phyloP scores from a whole-genome alignment of 177 flowering plant genomes.

The Vitis hybrid region DNA sequence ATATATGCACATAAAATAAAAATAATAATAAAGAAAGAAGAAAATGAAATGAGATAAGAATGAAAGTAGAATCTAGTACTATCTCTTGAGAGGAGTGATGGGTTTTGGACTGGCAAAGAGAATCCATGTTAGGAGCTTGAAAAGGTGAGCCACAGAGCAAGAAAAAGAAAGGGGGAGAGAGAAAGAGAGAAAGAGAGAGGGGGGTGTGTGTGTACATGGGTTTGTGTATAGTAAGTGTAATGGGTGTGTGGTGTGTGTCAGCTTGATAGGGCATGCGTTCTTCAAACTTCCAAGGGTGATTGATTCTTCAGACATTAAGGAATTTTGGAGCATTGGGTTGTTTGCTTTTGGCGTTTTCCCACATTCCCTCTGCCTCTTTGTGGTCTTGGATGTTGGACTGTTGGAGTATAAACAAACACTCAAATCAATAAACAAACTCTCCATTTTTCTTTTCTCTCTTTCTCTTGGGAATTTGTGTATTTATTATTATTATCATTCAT shows the following conservation, averaged over 20 bases:
- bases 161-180: slow-evolving; percentile 8
- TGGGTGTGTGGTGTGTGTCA: slow-evolving; percentile 29
- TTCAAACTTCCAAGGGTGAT: slow-evolving; percentile 21
- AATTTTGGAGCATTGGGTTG: slow-evolving; percentile 21
- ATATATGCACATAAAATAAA: too few species aligned
- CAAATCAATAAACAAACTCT: slow-evolving; percentile 1
- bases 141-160: slow-evolving; percentile 40
- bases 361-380: slow-evolving; percentile 28
- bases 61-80: slow-evolving; percentile 33
- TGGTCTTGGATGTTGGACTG: neutral
- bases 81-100: slow-evolving; percentile 38
- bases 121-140: slow-evolving; percentile 39
- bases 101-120: slow-evolving; percentile 35
- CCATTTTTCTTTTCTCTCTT: neutral
- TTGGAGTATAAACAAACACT: slow-evolving; percentile 4
- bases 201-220: neutral
- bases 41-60: slow-evolving; percentile 14
- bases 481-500: neutral
- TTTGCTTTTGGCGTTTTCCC: slow-evolving; percentile 40
- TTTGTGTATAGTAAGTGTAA: too few species aligned
- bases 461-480: slow-evolving; percentile 6
- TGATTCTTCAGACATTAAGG: slow-evolving; percentile 19
- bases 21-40: neutral
- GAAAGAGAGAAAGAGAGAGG: slow-evolving; percentile 12
- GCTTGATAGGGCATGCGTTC: slow-evolving; percentile 45